phyloP scores from a whole-genome alignment of 2,329 filamentous ascomycete genomes.

The Calonectria pauciramosa region DNA sequence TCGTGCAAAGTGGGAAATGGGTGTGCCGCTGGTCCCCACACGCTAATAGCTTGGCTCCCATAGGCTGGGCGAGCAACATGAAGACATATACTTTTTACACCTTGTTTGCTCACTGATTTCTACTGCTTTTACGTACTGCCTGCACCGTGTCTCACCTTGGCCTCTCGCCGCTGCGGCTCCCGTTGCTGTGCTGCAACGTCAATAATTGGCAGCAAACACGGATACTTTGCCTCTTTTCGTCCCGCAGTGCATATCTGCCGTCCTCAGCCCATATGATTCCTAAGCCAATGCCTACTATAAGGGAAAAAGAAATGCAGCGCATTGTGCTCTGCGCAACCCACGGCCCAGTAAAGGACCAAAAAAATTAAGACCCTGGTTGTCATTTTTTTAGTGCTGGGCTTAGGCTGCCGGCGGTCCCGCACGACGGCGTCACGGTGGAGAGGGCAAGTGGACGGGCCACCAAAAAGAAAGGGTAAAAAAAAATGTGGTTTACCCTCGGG shows the following conservation, averaged over 20 bases:
- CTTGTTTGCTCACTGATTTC: slow-evolving; percentile 24
- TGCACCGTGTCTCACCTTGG: neutral
- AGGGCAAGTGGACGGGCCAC: neutral
- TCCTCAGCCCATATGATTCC: neutral
- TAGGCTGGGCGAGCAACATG: slow-evolving; percentile 27
- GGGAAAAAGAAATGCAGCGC: neutral
- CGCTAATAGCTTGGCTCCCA: slow-evolving; percentile 22
- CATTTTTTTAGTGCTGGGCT: slow-evolving; percentile 12
- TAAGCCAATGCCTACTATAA: neutral
- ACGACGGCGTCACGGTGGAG: slow-evolving; percentile 25
- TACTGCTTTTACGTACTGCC: neutral
- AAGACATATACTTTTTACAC: slow-evolving; percentile 46
- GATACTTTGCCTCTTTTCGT: neutral
- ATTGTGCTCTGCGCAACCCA: neutral
- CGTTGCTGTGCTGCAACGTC: slow-evolving; percentile 2
- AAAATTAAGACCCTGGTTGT: neutral
- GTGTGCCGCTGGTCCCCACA: slow-evolving; percentile 13
- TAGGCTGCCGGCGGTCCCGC: slow-evolving; percentile 14
- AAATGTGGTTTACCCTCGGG: slow-evolving; percentile 3
- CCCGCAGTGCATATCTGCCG: neutral
- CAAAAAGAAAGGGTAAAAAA: neutral
- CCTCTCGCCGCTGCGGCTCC: neutral
- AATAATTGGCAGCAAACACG: neutral
- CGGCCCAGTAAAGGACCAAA: neutral
- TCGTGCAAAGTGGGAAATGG: neutral